Evolutionary conservation across 768 basidiomycete species (phyloP).

Genomic region (Tylopilus cervinicoccineus): DNA sequence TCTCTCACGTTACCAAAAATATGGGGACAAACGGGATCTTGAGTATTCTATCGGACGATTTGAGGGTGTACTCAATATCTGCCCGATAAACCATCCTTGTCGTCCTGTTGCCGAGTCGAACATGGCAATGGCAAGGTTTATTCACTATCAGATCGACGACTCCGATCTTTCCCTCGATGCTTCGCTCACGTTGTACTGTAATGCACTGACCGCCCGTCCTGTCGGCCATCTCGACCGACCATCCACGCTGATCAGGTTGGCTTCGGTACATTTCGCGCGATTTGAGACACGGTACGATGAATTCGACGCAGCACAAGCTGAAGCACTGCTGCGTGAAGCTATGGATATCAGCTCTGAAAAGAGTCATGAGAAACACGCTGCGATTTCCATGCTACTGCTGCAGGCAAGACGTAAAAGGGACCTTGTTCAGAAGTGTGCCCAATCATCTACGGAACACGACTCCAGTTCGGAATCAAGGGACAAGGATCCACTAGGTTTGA

Average conservation of each 20-base stretch:
- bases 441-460: background rate
- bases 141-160: background rate
- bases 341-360: background rate
- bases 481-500: background rate
- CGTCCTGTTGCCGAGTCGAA: background rate
- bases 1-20: background rate
- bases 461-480: background rate
- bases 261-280: background rate
- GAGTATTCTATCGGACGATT: background rate
- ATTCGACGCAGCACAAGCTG: background rate
- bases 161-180: background rate
- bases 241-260: background rate
- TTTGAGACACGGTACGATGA: background rate
- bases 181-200: background rate
- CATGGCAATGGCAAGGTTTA: background rate
- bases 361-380: background rate
- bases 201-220: background rate
- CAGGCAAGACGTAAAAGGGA: background rate
- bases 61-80: too few species aligned
- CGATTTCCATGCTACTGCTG: background rate
- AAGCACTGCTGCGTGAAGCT: background rate
- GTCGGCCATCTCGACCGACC: background rate
- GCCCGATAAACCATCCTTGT: background rate
- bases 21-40: background rate
- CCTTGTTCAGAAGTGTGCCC: background rate